phyloP scores from a whole-genome alignment of 805 yeast genomes.

The Barnettozyma vustinii region DNA sequence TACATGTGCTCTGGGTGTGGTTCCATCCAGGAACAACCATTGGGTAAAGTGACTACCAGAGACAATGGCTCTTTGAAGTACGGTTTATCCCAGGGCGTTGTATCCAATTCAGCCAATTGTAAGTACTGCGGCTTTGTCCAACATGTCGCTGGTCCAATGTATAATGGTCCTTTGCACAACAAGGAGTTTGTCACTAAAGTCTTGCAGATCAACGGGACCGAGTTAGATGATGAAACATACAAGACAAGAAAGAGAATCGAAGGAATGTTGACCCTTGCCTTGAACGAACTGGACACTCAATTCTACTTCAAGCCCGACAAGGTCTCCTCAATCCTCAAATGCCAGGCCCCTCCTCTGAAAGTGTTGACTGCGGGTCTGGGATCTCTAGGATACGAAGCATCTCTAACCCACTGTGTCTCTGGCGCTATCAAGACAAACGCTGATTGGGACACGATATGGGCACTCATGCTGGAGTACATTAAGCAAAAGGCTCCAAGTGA shows the following conservation, averaged over 20 bases:
- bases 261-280: constrained; percentile 89
- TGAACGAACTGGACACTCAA: constrained; percentile 62
- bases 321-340: constrained; percentile 66
- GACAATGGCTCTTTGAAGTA: constrained; percentile 43
- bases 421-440: constrained; percentile 89
- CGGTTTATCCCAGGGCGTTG: constrained; percentile 61
- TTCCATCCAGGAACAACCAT: constrained; percentile 58
- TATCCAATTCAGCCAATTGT: constrained; percentile 53
- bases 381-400: constrained; percentile 74
- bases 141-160: constrained; percentile 95
- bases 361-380: constrained; percentile 75
- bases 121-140: constrained; percentile 60
- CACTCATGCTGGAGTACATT: constrained; percentile 61
- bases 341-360: constrained; percentile 78
- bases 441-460: constrained; percentile 75
- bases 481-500: constrained; percentile 36
- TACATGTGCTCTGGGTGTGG: constrained; percentile 90
- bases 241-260: constrained; percentile 79
- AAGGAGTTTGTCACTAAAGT: constrained; percentile 59
- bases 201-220: constrained; percentile 44
- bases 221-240: constrained; percentile 51
- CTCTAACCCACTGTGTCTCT: constrained; percentile 84
- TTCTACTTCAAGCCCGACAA: constrained; percentile 82
- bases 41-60: constrained; percentile 56
- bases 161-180: constrained; percentile 79